phyloP scores from a whole-genome alignment of 192 early-diverging fungal genomes.

The Umbelopsis vinacea region DNA sequence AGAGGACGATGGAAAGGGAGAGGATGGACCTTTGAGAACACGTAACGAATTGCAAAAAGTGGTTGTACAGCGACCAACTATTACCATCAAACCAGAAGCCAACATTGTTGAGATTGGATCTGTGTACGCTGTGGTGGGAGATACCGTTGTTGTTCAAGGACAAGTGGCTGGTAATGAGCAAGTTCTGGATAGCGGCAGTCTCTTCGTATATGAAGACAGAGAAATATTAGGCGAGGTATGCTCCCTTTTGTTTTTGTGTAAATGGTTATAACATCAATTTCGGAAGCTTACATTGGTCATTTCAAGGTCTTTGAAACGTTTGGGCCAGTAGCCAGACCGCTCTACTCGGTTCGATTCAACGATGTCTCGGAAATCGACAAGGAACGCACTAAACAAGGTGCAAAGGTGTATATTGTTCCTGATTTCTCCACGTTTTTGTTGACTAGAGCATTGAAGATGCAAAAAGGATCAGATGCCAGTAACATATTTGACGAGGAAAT shows the following conservation, averaged over 20 bases:
- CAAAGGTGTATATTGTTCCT: slow-evolving; percentile 65
- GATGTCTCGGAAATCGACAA: slow-evolving; percentile 60
- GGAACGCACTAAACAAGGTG: slow-evolving; percentile 45
- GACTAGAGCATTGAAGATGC: slow-evolving; percentile 67
- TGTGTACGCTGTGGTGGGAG: slow-evolving; percentile 72
- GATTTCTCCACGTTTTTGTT: slow-evolving; percentile 60
- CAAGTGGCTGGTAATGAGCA: slow-evolving; percentile 45
- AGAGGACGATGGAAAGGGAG: not conserved
- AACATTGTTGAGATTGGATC: slow-evolving; percentile 62
- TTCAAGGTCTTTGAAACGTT: slow-evolving; percentile 85
- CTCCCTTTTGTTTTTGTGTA: slow-evolving; percentile 28
- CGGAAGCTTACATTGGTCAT: not conserved
- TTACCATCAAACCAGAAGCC: slow-evolving; percentile 52
- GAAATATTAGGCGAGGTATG: slow-evolving; percentile 66
- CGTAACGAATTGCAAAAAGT: slow-evolving; percentile 66
- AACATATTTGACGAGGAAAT: slow-evolving; percentile 95
- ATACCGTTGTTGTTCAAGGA: slow-evolving; percentile 72
- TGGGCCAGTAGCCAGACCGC: slow-evolving; percentile 83
- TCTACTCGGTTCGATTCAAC: slow-evolving; percentile 84
- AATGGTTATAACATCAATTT: not conserved
- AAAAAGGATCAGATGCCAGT: slow-evolving; percentile 91
- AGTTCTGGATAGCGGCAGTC: slow-evolving; percentile 77
- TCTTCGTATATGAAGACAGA: slow-evolving; percentile 68
- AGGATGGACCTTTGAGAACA: slow-evolving; percentile 35
- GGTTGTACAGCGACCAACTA: slow-evolving; percentile 45